Percentiles rank a stretch among this genome's conserved stretches.
Evolutionary conservation across 306 rosid genomes (phyloP).

Genomic region (Begonia fuchsioides): DNA sequence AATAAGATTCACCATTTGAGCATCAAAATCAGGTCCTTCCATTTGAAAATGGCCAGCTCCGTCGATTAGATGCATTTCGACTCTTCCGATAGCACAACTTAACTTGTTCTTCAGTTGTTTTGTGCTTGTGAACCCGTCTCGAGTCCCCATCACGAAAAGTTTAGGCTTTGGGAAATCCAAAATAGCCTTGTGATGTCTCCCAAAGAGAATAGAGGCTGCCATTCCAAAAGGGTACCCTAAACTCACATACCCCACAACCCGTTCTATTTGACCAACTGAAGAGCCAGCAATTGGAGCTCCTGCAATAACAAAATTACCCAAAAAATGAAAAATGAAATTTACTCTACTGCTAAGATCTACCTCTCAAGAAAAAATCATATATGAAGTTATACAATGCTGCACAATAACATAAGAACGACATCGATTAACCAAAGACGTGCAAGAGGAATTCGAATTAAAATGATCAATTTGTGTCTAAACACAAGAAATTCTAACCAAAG

Average conservation of each 20-base stretch:
- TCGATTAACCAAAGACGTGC: too few relatives aligned
- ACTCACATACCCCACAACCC: constrained; percentile 73
- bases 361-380: too few relatives aligned
- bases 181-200: constrained; percentile 75
- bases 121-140: constrained; percentile 77
- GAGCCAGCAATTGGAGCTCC: constrained; percentile 95
- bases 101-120: constrained; percentile 74
- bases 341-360: too few relatives aligned
- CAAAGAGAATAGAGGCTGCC: constrained; percentile 71
- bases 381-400: too few relatives aligned
- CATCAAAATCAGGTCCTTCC: constrained; percentile 82
- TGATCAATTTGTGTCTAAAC: too few relatives aligned
- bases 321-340: too few relatives aligned
- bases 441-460: too few relatives aligned
- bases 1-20: constrained; percentile 62
- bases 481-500: too few relatives aligned
- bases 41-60: constrained; percentile 80
- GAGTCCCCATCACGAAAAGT: constrained; percentile 78
- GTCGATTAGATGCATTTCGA: constrained; percentile 53
- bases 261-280: constrained; percentile 62
- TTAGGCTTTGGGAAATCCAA: constrained; percentile 61
- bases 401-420: too few relatives aligned
- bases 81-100: constrained; percentile 45
- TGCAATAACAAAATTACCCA: constrained; percentile 10
- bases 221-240: constrained; percentile 92